Percentiles rank a stretch among this genome's conserved stretches.
These are phyloP conservation scores for Colletotrichum sp. DNA, from an alignment of 2,329 filamentous ascomycete species.

Conservation along the genomic window DNA sequence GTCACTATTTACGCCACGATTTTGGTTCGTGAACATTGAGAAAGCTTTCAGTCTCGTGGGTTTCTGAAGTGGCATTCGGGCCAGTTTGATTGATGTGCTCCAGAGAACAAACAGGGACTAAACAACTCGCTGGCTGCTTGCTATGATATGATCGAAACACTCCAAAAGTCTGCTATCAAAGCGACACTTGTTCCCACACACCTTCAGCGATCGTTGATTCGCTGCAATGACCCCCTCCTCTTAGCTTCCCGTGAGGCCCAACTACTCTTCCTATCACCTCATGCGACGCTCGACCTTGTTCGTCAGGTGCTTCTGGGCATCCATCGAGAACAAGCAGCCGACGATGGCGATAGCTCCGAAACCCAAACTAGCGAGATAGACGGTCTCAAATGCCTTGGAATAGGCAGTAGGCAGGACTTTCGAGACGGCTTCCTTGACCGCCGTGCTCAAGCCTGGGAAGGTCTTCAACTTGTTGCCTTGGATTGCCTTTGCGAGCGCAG, in stretches of 20 bases:
- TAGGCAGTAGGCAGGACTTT: conserved; percentile 38
- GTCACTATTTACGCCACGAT: background rate
- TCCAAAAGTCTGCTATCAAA: background rate
- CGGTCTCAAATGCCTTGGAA: conserved; percentile 43
- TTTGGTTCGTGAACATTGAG: background rate
- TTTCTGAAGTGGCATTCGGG: background rate
- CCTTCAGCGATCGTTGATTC: background rate
- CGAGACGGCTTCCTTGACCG: conserved; percentile 33
- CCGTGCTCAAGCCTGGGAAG: conserved; percentile 34
- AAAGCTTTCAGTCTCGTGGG: background rate
- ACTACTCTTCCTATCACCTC: conserved; percentile 15
- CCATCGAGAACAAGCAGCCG: conserved; percentile 37
- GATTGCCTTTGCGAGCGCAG: conserved; percentile 37
- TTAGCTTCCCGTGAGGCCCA: background rate
- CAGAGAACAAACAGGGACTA: background rate
- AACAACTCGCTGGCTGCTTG: background rate
- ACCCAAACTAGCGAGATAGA: conserved; percentile 42
- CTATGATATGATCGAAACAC: background rate
- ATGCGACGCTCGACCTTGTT: conserved; percentile 39
- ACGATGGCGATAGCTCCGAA: conserved; percentile 42
- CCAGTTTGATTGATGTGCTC: background rate
- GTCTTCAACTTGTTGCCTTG: conserved; percentile 35
- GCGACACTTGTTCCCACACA: background rate
- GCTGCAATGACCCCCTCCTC: background rate
- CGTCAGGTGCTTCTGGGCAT: conserved; percentile 37